Conservation (phyloP, 371 early-diverging fungal genomes). For the Apophysomyces sp. region DNA sequence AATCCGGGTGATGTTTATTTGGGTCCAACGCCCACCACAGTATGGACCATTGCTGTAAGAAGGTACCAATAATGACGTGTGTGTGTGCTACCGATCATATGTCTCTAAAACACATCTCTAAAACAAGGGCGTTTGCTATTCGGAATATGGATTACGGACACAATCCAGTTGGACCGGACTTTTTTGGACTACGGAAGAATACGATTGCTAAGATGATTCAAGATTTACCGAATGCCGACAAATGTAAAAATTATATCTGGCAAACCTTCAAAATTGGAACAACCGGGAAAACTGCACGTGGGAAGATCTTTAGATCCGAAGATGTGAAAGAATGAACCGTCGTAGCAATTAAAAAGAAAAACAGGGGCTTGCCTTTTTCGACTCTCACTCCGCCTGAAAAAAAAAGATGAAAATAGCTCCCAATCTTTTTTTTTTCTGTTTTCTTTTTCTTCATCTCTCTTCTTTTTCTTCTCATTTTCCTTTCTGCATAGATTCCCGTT, state of each 20-base stretch:
- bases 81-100: not conserved
- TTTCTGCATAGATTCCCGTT: not conserved
- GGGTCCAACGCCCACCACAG: slow-evolving; percentile 54
- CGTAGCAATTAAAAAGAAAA: not conserved
- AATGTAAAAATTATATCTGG: slow-evolving; percentile 76
- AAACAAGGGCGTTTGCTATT: slow-evolving; percentile 60
- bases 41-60: slow-evolving; percentile 53
- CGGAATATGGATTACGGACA: slow-evolving; percentile 80
- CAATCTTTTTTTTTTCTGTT: not conserved
- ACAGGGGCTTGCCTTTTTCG: not conserved
- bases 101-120: not conserved
- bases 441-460: not conserved
- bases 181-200: slow-evolving; percentile 87
- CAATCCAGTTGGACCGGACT: slow-evolving; percentile 90
- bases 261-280: slow-evolving; percentile 52
- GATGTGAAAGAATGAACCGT: slow-evolving; percentile 6
- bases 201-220: slow-evolving; percentile 91
- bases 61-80: slow-evolving; percentile 17
- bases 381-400: not conserved
- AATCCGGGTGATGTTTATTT: slow-evolving; percentile 34
- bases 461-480: not conserved
- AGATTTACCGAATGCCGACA: slow-evolving; percentile 78
- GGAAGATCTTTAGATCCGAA: slow-evolving; percentile 22
- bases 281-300: slow-evolving; percentile 22
- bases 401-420: not conserved